Evolutionary conservation across 257 asterid genomes (phyloP).

Genomic region (Solanum pimpinellifolium): DNA sequence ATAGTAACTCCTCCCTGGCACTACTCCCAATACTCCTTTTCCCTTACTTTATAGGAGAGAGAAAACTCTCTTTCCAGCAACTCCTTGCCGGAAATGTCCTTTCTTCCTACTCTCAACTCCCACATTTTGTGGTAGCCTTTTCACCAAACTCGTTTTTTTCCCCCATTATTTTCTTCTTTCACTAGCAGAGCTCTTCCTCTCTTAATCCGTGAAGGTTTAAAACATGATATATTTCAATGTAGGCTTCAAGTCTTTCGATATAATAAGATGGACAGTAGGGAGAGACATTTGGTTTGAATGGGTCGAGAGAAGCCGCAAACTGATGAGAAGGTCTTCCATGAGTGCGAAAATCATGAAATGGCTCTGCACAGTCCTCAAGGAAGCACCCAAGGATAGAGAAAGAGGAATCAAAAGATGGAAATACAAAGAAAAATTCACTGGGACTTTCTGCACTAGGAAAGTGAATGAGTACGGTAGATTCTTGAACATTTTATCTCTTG

Average conservation of each 20-base stretch:
- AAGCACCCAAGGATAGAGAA: background rate
- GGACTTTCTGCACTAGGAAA: background rate
- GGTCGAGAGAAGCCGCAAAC: background rate
- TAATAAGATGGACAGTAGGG: background rate
- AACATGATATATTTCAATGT: background rate
- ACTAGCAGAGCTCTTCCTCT: no score
- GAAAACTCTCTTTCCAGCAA: no score
- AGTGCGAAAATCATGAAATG: background rate
- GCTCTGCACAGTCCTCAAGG: background rate
- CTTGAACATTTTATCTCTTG: background rate
- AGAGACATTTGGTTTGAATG: background rate
- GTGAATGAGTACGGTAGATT: background rate
- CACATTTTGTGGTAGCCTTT: no score
- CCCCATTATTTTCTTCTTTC: no score
- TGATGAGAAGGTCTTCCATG: background rate
- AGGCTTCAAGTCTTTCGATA: background rate
- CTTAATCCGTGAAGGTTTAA: background rate
- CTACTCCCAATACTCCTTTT: no score
- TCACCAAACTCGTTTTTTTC: no score
- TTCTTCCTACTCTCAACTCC: no score
- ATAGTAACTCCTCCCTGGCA: no score
- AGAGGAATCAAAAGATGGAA: background rate
- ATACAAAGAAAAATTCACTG: background rate
- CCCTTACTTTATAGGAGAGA: no score
- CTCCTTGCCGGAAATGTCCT: no score